Evolutionary conservation across 192 early-diverging fungal species (phyloP).

Genomic region (Gryganskiella cystojenkinii): DNA sequence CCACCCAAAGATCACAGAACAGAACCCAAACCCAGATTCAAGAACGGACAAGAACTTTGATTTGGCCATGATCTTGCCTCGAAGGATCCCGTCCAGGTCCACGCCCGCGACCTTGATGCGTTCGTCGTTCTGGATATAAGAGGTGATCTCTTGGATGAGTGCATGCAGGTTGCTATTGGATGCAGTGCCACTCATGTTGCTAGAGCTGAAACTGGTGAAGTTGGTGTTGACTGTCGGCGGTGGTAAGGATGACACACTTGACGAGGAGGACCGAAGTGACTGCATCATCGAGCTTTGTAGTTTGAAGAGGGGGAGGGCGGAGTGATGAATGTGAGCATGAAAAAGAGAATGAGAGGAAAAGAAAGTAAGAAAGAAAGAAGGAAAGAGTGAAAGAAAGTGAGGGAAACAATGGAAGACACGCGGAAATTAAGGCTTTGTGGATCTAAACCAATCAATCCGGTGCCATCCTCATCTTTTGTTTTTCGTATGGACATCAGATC

Average conservation of each 20-base stretch:
- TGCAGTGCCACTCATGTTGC: background rate
- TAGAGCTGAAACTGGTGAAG: background rate
- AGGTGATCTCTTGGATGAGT: slow-evolving; percentile 35
- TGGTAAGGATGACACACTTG: background rate
- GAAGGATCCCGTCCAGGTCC: slow-evolving; percentile 80
- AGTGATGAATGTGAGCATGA: background rate
- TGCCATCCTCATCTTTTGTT: too few relatives aligned
- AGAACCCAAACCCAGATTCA: slow-evolving; percentile 79
- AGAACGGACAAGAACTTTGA: slow-evolving; percentile 74
- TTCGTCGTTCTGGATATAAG: slow-evolving; percentile 50
- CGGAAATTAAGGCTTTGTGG: too few relatives aligned
- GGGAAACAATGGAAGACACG: background rate
- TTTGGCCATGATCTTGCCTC: slow-evolving; percentile 77
- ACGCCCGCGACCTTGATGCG: slow-evolving; percentile 69
- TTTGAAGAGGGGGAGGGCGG: too few relatives aligned
- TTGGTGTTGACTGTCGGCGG: background rate
- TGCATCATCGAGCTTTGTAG: background rate
- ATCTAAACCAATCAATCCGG: too few relatives aligned
- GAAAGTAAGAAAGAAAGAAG: background rate
- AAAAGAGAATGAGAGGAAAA: background rate
- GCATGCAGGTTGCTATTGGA: background rate
- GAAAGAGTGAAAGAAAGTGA: background rate
- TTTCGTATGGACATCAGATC: too few relatives aligned
- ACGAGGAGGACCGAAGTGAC: background rate
- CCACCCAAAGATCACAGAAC: slow-evolving; percentile 84